phyloP scores from a whole-genome alignment of 257 asterid genomes.

The Solanum chilense region DNA sequence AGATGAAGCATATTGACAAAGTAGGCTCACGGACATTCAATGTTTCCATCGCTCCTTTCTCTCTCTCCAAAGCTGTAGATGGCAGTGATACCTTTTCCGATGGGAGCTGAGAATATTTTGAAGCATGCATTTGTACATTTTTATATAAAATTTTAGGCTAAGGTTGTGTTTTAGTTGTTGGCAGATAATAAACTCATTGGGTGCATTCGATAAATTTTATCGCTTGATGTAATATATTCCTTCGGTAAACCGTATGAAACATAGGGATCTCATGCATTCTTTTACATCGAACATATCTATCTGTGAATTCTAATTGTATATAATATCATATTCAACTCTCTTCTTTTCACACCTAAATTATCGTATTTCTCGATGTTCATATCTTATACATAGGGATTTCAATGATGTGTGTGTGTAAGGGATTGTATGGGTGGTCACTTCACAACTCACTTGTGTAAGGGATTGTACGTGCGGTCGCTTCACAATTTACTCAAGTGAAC shows the following conservation, averaged over 20 bases:
- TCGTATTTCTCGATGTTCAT: background rate
- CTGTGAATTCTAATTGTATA: background rate
- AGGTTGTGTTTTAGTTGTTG: background rate
- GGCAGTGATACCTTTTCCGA: slow-evolving; percentile 21
- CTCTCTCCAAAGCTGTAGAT: slow-evolving; percentile 52
- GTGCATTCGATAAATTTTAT: background rate
- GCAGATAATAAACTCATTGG: background rate
- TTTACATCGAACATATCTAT: background rate
- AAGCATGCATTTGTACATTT: background rate
- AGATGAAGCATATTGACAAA: slow-evolving; percentile 65
- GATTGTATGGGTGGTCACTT: no score
- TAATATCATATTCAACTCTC: background rate
- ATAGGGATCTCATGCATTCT: background rate
- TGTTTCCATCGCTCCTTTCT: slow-evolving; percentile 57
- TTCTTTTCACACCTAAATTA: background rate
- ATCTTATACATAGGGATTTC: background rate
- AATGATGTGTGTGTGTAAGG: no score
- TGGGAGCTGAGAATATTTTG: background rate
- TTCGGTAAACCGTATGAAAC: background rate
- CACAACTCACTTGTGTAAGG: no score
- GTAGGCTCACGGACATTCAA: slow-evolving; percentile 46
- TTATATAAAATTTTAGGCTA: background rate
- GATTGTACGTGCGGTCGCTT: no score
- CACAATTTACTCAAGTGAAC: no score
- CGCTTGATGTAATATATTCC: background rate